Evolutionary conservation across 176 grass and related monocot species (phyloP), one percentile per base, ranked within the genome.

Genomic region (Zoysia japonica): DNA sequence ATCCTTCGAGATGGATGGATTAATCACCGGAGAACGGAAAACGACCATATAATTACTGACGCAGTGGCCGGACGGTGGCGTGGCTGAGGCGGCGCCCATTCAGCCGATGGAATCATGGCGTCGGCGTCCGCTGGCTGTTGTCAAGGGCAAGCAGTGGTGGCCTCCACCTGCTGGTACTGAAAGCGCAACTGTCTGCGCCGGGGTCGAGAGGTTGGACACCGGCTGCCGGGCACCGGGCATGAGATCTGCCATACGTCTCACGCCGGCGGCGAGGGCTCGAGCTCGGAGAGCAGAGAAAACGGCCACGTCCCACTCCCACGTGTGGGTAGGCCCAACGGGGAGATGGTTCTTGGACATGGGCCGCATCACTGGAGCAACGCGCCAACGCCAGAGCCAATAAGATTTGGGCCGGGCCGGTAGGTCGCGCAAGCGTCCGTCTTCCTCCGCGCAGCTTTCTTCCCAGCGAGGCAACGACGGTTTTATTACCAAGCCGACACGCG

Each of bases 401-500:
- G 16, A 38, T 9, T 10, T 50, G 48, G 48, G 48, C 48, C 48
- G 48, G 8, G 59, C 45, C 8, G 45, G 45, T 47, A 5, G 45
- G 45, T 47, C 45, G 45, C 45, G 45, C 45, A 7, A 47, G 8
- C 45, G 45, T 47, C 45, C 64, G 11, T 45, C 77, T 43, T 12
- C 28, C 11, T 54, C 49, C 39, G 49, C 7, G 38, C 52, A 15
- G 3, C 16, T 54, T 14, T 16, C 41, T 40, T 65, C 11, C 35
- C 39, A 47, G 8, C 28, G 28, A 28, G 28, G 28, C 28, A 28
- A 28, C 28, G 28, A 28, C 28, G 28, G 28, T 28, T 28, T 28
- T 28, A 7, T 47, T 11, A 50, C 65, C 51, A 80, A 2, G 57
- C 51, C 13, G 77, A 78, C 63, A 55, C 63, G 63, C 64, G 64